Evolutionary conservation across 179 eudicot species (phyloP).

Genomic region (Spinacia oleracea): DNA sequence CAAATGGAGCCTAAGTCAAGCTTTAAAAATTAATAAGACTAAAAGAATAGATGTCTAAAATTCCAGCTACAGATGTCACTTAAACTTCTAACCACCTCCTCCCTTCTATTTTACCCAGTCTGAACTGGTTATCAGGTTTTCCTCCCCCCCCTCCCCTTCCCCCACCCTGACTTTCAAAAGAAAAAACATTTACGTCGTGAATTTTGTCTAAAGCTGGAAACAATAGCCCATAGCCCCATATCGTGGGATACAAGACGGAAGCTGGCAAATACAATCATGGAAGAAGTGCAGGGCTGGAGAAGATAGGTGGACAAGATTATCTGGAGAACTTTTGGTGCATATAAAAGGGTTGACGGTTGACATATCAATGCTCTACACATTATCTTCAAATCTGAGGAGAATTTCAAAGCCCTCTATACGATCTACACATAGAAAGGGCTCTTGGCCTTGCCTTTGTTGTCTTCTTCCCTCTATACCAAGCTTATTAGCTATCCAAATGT

Average conservation of each 20-base stretch:
- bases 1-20: too few relatives aligned
- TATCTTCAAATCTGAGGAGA: too few relatives aligned
- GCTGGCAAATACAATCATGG: not conserved
- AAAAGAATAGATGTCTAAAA: too few relatives aligned
- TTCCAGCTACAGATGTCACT: not conserved
- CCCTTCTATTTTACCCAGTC: too few relatives aligned
- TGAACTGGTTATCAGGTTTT: too few relatives aligned
- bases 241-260: not conserved
- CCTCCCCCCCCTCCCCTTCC: not conserved
- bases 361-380: not conserved
- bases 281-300: not conserved
- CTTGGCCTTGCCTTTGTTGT: too few relatives aligned
- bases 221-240: not conserved
- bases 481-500: too few relatives aligned
- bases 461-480: too few relatives aligned
- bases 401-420: too few relatives aligned
- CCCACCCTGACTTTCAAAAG: not conserved
- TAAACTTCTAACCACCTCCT: not conserved
- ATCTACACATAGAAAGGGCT: too few relatives aligned
- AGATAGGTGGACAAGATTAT: not conserved
- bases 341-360: too few relatives aligned
- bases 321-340: not conserved
- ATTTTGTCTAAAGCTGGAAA: not conserved
- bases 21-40: not conserved
- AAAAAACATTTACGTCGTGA: not conserved